Evolutionary conservation across 306 rosid genomes (phyloP).

Genomic region (Hylodesmum podocarpum): DNA sequence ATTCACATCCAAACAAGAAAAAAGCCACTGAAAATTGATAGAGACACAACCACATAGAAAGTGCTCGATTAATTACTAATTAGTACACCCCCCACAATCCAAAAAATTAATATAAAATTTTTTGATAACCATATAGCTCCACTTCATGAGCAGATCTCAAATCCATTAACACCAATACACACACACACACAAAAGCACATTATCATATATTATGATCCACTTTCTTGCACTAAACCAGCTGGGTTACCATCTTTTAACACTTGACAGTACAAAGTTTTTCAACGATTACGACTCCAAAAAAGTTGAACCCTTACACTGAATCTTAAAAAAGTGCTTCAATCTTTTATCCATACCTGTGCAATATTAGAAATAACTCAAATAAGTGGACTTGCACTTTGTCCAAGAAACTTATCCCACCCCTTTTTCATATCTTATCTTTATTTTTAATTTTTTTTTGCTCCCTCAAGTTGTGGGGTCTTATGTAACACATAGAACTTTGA

Average conservation of each 20-base stretch:
- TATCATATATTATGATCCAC: constrained; percentile 9
- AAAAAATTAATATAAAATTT: neutral
- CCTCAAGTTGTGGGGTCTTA: constrained; percentile 66
- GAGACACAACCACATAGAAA: constrained; percentile 1
- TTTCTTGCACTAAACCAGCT: constrained; percentile 20
- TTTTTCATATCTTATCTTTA: constrained; percentile 67
- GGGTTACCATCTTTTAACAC: neutral
- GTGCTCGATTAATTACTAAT: neutral
- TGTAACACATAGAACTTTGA: constrained; percentile 42
- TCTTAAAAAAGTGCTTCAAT: constrained; percentile 27
- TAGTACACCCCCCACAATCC: neutral
- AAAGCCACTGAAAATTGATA: constrained; percentile 18
- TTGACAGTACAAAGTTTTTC: constrained; percentile 14
- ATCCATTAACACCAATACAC: neutral
- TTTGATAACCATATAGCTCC: neutral
- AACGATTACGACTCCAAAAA: constrained; percentile 21
- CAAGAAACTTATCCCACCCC: constrained; percentile 74
- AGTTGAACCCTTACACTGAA: constrained; percentile 17
- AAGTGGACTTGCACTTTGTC: constrained; percentile 65
- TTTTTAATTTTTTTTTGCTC: constrained; percentile 45
- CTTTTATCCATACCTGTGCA: constrained; percentile 37
- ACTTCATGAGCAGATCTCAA: neutral
- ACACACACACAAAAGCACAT: neutral
- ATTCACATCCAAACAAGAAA: neutral
- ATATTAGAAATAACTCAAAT: constrained; percentile 28